Percentiles rank a stretch among this genome's conserved stretches.
Conservation (phyloP, 345 rosid species). For the Citrus glauca region DNA sequence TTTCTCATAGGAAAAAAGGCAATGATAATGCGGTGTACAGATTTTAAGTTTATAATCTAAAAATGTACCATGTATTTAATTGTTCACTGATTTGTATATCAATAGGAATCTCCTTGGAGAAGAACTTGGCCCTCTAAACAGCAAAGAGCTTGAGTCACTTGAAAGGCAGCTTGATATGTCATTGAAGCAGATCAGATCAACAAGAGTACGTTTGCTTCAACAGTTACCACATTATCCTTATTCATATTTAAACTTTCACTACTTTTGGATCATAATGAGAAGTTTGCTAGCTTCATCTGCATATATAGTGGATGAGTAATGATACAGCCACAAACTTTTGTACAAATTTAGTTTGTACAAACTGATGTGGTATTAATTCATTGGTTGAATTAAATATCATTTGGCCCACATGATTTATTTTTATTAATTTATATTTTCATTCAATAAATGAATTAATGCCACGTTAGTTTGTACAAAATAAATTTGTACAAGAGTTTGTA, state of each 20-base stretch:
- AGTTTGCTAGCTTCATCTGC: neutral
- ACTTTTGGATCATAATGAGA: neutral
- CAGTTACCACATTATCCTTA: neutral
- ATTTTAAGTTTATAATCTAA: neutral
- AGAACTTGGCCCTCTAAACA: slow-evolving; percentile 81
- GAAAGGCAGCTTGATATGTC: slow-evolving; percentile 96
- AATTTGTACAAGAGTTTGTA: too few species aligned
- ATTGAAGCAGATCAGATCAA: slow-evolving; percentile 83
- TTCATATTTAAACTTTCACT: neutral
- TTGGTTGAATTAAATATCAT: too few species aligned
- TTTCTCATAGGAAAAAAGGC: neutral
- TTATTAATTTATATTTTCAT: too few species aligned
- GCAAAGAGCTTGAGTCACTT: slow-evolving; percentile 87
- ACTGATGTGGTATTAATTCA: too few species aligned
- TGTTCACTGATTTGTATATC: neutral
- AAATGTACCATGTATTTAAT: neutral
- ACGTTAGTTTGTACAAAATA: too few species aligned
- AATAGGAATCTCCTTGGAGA: slow-evolving; percentile 84
- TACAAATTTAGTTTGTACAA: too few species aligned
- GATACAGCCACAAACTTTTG: too few species aligned
- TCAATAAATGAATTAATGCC: too few species aligned
- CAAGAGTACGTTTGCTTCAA: slow-evolving; percentile 42
- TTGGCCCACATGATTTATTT: too few species aligned
- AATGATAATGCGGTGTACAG: neutral
- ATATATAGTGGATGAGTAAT: neutral